These are phyloP conservation scores for Earliella scabrosa DNA, from an alignment of 1,284 basidiomycete species.

Conservation along the genomic window DNA sequence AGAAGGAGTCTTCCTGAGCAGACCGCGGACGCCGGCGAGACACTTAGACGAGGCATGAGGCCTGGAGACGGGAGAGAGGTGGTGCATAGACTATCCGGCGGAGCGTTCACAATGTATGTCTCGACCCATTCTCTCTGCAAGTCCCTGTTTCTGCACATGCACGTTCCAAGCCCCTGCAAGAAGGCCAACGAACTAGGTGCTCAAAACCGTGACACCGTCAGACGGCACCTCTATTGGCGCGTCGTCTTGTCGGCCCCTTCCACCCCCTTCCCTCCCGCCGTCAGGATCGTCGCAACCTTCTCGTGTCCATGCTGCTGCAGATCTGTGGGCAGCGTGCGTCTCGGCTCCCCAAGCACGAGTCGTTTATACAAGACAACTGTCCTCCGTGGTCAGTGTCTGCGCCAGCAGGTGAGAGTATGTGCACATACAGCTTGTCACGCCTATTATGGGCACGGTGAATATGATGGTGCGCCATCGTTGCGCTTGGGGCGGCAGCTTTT, in stretches of 20 bases:
- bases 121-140: conserved; percentile 3
- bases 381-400: conserved; percentile 1
- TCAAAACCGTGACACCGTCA: not conserved
- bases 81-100: conserved; percentile 15
- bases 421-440: conserved; percentile 55
- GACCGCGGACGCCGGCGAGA: not conserved
- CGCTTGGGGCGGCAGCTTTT: conserved; percentile 46
- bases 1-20: conserved; percentile 23
- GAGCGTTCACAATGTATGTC: conserved; percentile 22
- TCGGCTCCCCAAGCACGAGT: conserved; percentile 63
- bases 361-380: conserved; percentile 71
- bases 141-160: not conserved
- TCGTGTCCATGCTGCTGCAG: conserved; percentile 22
- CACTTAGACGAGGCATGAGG: conserved; percentile 1
- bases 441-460: conserved; percentile 63
- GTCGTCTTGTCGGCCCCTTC: not conserved
- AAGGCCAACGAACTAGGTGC: not conserved
- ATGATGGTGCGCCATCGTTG: conserved; percentile 63
- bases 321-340: conserved; percentile 34
- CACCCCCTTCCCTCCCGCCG: conserved; percentile 3
- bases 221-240: not conserved
- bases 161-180: not conserved
- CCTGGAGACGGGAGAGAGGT: not conserved
- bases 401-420: conserved; percentile 8
- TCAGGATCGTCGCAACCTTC: conserved; percentile 24